Percentiles rank a stretch among this genome's conserved stretches.
Conservation (phyloP, 225 moss, liverwort and hornwort species). For the Pseudoscleropodium purum region DNA sequence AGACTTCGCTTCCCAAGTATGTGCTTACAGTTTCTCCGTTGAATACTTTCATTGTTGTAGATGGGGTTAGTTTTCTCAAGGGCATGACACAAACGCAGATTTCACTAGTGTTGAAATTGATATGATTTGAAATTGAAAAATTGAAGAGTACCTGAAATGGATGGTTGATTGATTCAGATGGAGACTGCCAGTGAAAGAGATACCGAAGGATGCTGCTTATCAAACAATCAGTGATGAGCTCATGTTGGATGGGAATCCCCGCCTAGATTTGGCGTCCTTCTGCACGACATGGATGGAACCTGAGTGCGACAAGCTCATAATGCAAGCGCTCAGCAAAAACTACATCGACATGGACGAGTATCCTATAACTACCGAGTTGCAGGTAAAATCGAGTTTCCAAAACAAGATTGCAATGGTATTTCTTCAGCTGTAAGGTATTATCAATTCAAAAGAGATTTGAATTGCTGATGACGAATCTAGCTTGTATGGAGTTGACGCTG, state of each 20-base stretch:
- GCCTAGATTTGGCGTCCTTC: constrained; percentile 84
- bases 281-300: constrained; percentile 97
- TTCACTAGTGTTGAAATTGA: neutral
- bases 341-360: constrained; percentile 95
- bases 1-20: constrained; percentile 23
- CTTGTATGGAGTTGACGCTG: neutral
- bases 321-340: constrained; percentile 54
- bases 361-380: constrained; percentile 82
- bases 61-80: neutral
- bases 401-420: neutral
- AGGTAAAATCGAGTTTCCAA: constrained; percentile 21
- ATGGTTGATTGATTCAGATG: constrained; percentile 22
- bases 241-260: constrained; percentile 92
- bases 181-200: constrained; percentile 43
- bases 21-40: neutral
- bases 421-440: neutral
- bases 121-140: neutral
- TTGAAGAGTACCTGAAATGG: neutral
- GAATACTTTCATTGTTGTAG: neutral
- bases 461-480: neutral
- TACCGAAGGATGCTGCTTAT: constrained; percentile 69
- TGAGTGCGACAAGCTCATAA: constrained; percentile 83
- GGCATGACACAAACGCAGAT: neutral
- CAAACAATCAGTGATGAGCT: constrained; percentile 79
- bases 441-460: neutral